Base-by-base conservation (phyloP, 31 red algal species). In the Asparagopsis taxiformis region DNA sequence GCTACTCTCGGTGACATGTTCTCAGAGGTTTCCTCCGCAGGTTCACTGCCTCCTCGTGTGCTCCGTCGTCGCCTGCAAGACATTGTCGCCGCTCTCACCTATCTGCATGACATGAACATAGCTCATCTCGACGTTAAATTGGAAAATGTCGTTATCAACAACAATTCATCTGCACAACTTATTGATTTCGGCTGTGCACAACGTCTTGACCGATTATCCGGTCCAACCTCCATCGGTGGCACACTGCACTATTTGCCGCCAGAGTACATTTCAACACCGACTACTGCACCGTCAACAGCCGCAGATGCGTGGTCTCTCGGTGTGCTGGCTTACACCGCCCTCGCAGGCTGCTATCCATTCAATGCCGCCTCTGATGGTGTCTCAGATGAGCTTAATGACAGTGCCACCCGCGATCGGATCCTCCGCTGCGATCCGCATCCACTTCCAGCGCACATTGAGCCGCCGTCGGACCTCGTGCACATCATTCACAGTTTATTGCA, bases 101-200 rank as follows among this genome's bases (percentile, higher is more conserved):
- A 73, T 32, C 58, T 84, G 7, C 79, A 84, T 44, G 31, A 31
- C 0, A 51, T 56, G 23, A 55, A 59, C 67, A 66, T 84, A 9
- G 79, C 51, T 0, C 79, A 84, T 54, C 59, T 84, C 24, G 79
- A 84, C 68, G 39, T 84, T 58, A 84, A 84, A 59, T 55, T 84
- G 16, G 79, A 84, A 68, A 84, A 84, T 37, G 79, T 84, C 41
- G 79, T 84, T 46, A 74, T 84, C 48, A 22, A 25, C 54, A 59
- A 71, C 21, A 26, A 2, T 19, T 68, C 63, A 43, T 46, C n/a
- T 9, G 79, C 79, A 6, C 37, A 84, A 59, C 79, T 84, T 48
- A 73, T 65, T 33, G 79, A 84, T 44, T 84, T 84, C 73, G 79
- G 79, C 10, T 84, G 79, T 20, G 79, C 79, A 3, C 56, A 57